These are phyloP conservation scores for Sarcomyxa edulis DNA, from an alignment of 768 basidiomycete genomes.

Conservation along the genomic window DNA sequence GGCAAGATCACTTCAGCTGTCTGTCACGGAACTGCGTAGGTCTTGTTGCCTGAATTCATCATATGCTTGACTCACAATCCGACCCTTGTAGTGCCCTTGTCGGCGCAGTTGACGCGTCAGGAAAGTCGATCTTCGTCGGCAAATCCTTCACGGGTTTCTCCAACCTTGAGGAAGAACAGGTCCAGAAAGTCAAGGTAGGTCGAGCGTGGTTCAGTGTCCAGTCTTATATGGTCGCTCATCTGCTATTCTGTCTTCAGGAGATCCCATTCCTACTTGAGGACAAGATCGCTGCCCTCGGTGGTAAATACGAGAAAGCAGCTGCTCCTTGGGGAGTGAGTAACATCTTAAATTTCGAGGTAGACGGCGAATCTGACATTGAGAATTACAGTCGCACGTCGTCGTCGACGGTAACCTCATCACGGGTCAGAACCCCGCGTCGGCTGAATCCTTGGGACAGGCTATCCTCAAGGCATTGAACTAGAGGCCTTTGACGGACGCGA, in stretches of 20 bases:
- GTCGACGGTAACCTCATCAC: slow-evolving; percentile 58
- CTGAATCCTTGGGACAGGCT: slow-evolving; percentile 48
- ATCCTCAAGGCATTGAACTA: slow-evolving; percentile 45
- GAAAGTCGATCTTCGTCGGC: slow-evolving; percentile 62
- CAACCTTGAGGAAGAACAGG: slow-evolving; percentile 58
- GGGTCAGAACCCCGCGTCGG: slow-evolving; percentile 73
- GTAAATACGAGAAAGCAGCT: slow-evolving; percentile 52
- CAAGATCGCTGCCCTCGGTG: slow-evolving; percentile 60
- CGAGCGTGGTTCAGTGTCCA: slow-evolving; percentile 11
- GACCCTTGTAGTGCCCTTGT: slow-evolving; percentile 45
- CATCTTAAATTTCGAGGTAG: slow-evolving; percentile 1
- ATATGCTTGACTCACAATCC: neutral
- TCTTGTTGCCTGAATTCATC: slow-evolving; percentile 6
- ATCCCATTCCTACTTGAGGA: slow-evolving; percentile 72
- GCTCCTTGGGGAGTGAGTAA: slow-evolving; percentile 52
- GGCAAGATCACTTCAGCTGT: slow-evolving; percentile 69
- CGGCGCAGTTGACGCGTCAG: slow-evolving; percentile 43
- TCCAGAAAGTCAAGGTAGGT: slow-evolving; percentile 38
- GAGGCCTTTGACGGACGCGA: too few species aligned
- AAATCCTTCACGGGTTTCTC: slow-evolving; percentile 62
- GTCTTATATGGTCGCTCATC: neutral
- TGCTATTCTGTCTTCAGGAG: slow-evolving; percentile 23
- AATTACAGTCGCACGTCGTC: slow-evolving; percentile 42
- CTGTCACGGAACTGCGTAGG: slow-evolving; percentile 76
- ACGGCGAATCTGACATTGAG: neutral